phyloP scores from a whole-genome alignment of 2,329 filamentous ascomycete species.

The Cladosporium cucumerinum region DNA sequence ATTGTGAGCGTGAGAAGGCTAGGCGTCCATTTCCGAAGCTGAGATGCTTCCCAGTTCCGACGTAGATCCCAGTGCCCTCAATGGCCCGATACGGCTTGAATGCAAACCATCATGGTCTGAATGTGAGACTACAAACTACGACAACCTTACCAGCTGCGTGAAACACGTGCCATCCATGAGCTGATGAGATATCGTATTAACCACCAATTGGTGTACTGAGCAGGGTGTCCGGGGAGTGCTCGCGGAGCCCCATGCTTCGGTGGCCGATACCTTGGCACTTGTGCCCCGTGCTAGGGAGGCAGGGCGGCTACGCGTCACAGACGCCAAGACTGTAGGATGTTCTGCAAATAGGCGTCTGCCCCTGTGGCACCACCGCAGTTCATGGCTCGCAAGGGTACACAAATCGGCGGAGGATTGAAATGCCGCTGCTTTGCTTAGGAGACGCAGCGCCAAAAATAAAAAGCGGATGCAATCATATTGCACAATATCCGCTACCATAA shows the following conservation, averaged over 20 bases:
- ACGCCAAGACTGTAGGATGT: not conserved
- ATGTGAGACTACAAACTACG: not conserved
- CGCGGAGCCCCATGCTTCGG: not conserved
- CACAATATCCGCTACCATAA: not conserved
- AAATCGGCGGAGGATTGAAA: slow-evolving; percentile 3
- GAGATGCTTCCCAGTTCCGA: not conserved
- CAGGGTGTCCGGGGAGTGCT: not conserved
- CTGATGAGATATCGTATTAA: not conserved
- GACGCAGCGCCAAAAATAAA: not conserved
- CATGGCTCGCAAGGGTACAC: not conserved
- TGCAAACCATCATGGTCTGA: not conserved
- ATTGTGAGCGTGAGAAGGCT: not conserved
- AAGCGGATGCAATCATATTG: not conserved
- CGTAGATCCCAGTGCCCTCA: not conserved
- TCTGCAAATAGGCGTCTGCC: not conserved
- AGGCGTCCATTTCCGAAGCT: not conserved
- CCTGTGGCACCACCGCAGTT: not conserved
- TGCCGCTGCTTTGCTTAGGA: not conserved
- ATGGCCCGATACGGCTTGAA: not conserved
- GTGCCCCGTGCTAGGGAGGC: not conserved
- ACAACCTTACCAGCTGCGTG: not conserved
- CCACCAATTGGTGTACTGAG: not conserved
- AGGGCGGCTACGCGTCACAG: slow-evolving; percentile 3
- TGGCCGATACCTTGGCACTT: not conserved
- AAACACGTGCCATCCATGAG: not conserved